These are phyloP conservation scores for Calonectria honghensis DNA, from an alignment of 2,329 filamentous ascomycete species.

Conservation along the genomic window DNA sequence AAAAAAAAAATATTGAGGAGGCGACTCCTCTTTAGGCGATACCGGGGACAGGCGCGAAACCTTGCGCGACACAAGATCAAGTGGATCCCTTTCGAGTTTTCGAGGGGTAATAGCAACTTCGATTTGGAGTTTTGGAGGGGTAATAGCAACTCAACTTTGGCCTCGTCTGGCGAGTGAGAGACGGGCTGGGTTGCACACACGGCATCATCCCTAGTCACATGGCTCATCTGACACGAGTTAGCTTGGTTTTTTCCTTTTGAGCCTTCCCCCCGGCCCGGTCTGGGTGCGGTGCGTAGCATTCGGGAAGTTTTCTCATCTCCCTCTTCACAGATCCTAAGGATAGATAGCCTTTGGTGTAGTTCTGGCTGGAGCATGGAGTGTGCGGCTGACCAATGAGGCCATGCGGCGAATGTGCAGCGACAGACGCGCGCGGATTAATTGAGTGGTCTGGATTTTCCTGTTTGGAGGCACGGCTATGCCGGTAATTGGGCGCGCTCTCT, in stretches of 20 bases:
- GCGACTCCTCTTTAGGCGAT: slow-evolving; percentile 39
- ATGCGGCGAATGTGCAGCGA: neutral
- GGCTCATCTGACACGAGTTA: slow-evolving; percentile 30
- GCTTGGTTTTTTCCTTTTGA: slow-evolving; percentile 16
- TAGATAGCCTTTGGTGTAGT: slow-evolving; percentile 20
- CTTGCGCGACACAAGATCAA: slow-evolving; percentile 52
- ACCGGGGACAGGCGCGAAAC: slow-evolving; percentile 43
- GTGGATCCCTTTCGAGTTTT: slow-evolving; percentile 54
- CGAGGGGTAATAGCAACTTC: slow-evolving; percentile 57
- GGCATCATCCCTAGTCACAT: slow-evolving; percentile 39
- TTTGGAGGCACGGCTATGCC: slow-evolving; percentile 25
- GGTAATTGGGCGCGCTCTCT: slow-evolving; percentile 31
- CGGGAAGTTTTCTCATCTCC: slow-evolving; percentile 12
- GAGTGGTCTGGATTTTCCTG: slow-evolving; percentile 5
- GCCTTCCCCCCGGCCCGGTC: slow-evolving; percentile 3
- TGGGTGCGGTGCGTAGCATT: slow-evolving; percentile 20
- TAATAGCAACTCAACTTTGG: slow-evolving; percentile 57
- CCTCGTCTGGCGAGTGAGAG: slow-evolving; percentile 52
- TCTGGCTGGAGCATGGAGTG: neutral
- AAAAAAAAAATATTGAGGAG: slow-evolving; percentile 37
- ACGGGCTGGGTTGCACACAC: slow-evolving; percentile 42
- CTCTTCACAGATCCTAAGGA: slow-evolving; percentile 17
- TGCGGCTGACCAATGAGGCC: slow-evolving; percentile 15
- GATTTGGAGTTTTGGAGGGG: slow-evolving; percentile 49
- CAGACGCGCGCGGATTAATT: neutral